phyloP scores from a whole-genome alignment of 164 flowering plant genomes.

The Magnolia sinica region DNA sequence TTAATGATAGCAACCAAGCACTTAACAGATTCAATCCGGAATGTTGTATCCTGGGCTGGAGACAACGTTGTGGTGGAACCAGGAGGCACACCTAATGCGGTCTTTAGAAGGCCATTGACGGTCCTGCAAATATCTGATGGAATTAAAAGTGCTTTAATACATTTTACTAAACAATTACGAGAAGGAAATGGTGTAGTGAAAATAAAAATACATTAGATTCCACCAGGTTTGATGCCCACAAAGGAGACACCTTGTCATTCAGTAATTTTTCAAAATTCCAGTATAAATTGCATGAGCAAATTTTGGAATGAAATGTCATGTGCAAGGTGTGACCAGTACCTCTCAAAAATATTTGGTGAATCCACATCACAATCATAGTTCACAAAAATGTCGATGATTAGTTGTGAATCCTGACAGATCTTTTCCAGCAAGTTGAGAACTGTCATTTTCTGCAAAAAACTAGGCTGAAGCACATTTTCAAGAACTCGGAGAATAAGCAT shows the following conservation, averaged over 20 bases:
- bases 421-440: conserved; percentile 82
- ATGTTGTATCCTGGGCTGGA: conserved; percentile 80
- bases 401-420: conserved; percentile 78
- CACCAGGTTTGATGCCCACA: not conserved
- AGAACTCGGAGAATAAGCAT: conserved; percentile 96
- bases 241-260: not conserved
- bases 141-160: conserved; percentile 75
- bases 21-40: conserved; percentile 89
- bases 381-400: conserved; percentile 82
- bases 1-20: conserved; percentile 80
- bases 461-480: conserved; percentile 97
- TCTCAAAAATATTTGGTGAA: conserved; percentile 93
- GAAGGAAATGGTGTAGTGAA: conserved; percentile 3
- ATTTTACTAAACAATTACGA: conserved; percentile 24
- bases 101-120: conserved; percentile 95
- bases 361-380: conserved; percentile 98
- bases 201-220: not conserved
- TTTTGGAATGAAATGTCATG: not conserved
- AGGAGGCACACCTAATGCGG: conserved; percentile 95
- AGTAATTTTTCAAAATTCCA: not conserved
- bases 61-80: conserved; percentile 89
- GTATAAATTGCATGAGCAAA: not conserved
- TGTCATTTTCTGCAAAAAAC: conserved; percentile 95
- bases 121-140: conserved; percentile 96
- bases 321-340: conserved; percentile 35